Evolutionary conservation across 257 asterid genomes (phyloP).

Genomic region (Nicotiana paniculata): DNA sequence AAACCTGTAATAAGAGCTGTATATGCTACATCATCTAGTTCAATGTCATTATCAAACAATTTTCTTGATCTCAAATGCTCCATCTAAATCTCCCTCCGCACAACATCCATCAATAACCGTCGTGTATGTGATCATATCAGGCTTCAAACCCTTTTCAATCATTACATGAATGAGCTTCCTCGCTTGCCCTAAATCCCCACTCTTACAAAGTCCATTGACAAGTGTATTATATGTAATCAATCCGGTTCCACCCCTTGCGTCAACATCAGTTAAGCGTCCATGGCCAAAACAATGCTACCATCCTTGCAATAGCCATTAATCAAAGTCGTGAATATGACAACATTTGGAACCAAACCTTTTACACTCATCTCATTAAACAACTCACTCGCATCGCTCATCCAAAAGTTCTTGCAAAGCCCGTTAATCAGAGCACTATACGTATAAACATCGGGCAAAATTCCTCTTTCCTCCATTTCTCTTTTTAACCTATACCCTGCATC

Average conservation of each 20-base stretch:
- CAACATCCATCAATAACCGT: conserved; percentile 64
- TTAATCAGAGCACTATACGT: conserved; percentile 71
- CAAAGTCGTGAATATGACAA: conserved; percentile 75
- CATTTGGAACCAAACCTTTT: conserved; percentile 51
- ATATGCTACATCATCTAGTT: conserved; percentile 60
- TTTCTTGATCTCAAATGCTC: conserved; percentile 40
- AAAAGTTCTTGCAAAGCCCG: conserved; percentile 23
- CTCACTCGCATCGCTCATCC: conserved; percentile 46
- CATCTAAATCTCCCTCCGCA: conserved; percentile 63
- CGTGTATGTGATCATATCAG: conserved; percentile 80
- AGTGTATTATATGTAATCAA: conserved; percentile 71
- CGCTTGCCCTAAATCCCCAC: conserved; percentile 53
- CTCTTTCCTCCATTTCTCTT: conserved; percentile 45
- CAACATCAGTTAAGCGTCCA: conserved; percentile 53
- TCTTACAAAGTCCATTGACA: conserved; percentile 67
- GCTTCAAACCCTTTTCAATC: conserved; percentile 64
- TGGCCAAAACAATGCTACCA: conserved; percentile 49
- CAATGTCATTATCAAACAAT: conserved; percentile 46
- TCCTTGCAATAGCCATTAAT: conserved; percentile 80
- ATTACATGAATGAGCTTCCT: conserved; percentile 45
- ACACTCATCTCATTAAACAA: conserved; percentile 55
- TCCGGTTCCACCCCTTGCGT: conserved; percentile 52
- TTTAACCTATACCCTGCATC: conserved; percentile 67
- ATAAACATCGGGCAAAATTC: conserved; percentile 62
- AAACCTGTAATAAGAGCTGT: conserved; percentile 71